Base-by-base conservation (phyloP, 768 basidiomycete genomes). In the Podaxis mareebaensis region DNA sequence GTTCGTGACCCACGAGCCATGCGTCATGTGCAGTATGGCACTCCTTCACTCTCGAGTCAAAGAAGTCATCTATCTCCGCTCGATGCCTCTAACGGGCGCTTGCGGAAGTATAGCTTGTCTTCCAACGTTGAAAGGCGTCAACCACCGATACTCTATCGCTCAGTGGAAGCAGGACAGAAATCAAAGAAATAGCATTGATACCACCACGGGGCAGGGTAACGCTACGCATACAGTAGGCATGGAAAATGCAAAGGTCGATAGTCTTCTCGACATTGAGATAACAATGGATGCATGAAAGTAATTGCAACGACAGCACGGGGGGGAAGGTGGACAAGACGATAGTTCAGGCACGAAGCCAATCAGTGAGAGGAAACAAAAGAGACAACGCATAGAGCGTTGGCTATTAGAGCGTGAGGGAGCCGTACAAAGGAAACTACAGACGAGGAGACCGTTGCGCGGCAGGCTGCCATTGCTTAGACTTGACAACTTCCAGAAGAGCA, bases 1-100 rank as follows among this genome's bases (percentile, higher is more conserved):
- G 26, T 99, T 99, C 78, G 85, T 87, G 58, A 93, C 94, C 10
- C 96, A 99, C 75, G 97, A 99, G 69, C 97, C 97, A 0, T 99
- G 97, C 68, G 84, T 99, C 61, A 95, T 99, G 93, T 99, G 97
- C 74, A 86, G 89, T 69, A 99, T 99, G 97, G 93, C 95, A 2
- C 77, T 99, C 22, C 78, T 97, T 5, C 97, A 99, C 75, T 95
- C 93, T 1, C 86, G 97, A n/a, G 93, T 98, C 61, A 90, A 91
- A 68, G 88, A 95, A 64, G 83, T 99, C 5, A 83, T 93, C 71
- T 87, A 89, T 70, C 71, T 98, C 38, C 71, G 85, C 26, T 84
- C 90, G 0, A 92, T 92, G 86, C 76, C 80, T 0, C 77, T 81
- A 58, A 95, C 93, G 0, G 96, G 97, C 28, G 96, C 96, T 0